A percentile compares a stretch with the other conserved stretches of the same genome.
Conservation (phyloP, 495 filamentous ascomycete genomes). For the Neurospora sp. region DNA sequence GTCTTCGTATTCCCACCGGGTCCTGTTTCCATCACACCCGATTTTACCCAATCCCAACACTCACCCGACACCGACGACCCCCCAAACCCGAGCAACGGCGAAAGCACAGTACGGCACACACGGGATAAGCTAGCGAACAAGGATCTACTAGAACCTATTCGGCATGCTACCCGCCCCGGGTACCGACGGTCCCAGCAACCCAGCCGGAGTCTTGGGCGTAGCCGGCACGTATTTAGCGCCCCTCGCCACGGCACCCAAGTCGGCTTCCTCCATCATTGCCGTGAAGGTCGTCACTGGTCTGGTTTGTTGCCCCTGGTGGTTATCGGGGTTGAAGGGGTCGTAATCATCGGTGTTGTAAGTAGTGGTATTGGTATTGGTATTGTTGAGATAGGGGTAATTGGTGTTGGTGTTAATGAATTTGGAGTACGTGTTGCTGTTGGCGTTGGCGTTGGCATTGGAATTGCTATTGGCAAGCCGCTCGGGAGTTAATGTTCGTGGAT, state of each 20-base stretch:
- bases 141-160: background rate
- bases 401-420: slow-evolving; percentile 19
- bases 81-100: background rate
- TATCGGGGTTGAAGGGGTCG: background rate
- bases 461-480: slow-evolving; percentile 5
- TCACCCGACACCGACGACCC: background rate
- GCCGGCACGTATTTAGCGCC: slow-evolving; percentile 30
- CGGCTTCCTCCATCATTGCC: slow-evolving; percentile 49
- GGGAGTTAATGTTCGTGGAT: slow-evolving; percentile 36
- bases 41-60: background rate
- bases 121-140: background rate
- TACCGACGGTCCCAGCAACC: background rate
- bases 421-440: slow-evolving; percentile 3
- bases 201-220: background rate
- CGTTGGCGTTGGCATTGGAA: background rate
- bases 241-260: slow-evolving; percentile 38
- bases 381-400: slow-evolving; percentile 5
- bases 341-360: background rate
- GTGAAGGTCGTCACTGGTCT: slow-evolving; percentile 48
- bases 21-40: background rate
- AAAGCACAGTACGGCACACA: background rate
- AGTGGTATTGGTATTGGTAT: background rate
- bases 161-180: background rate
- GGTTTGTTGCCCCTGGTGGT: background rate
- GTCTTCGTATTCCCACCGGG: background rate